These are phyloP conservation scores for Penicillium sp. DNA, from an alignment of 2,329 filamentous ascomycete species.

Conservation along the genomic window DNA sequence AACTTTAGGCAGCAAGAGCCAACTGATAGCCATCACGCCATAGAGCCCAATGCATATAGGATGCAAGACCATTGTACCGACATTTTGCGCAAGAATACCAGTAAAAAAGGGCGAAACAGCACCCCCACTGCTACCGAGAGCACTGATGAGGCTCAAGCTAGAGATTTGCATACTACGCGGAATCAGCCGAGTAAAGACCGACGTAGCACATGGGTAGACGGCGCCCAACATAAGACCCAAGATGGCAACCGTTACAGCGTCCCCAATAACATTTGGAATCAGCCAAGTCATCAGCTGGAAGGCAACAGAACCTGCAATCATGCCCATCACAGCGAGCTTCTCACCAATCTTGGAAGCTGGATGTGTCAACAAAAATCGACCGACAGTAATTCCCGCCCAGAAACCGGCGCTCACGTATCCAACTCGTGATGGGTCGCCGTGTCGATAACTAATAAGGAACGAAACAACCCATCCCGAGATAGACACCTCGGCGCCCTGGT, in stretches of 20 bases:
- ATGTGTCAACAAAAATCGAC: constrained; percentile 70
- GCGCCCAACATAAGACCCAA: constrained; percentile 77
- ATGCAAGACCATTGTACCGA: constrained; percentile 53
- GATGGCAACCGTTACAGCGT: constrained; percentile 67
- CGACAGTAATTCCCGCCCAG: constrained; percentile 72
- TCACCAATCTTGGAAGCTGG: constrained; percentile 70
- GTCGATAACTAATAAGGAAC: constrained; percentile 73
- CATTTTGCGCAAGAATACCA: constrained; percentile 49
- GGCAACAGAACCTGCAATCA: constrained; percentile 62
- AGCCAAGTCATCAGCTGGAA: constrained; percentile 80
- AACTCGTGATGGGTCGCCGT: constrained; percentile 69
- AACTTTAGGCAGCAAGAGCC: constrained; percentile 54
- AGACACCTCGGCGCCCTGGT: constrained; percentile 81
- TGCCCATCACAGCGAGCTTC: constrained; percentile 65
- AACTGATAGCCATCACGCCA: constrained; percentile 56
- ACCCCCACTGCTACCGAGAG: constrained; percentile 46
- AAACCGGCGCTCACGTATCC: constrained; percentile 77
- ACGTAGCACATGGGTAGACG: constrained; percentile 72
- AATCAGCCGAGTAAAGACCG: constrained; percentile 60
- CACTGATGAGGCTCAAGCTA: constrained; percentile 41
- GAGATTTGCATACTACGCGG: constrained; percentile 43
- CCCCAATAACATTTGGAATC: constrained; percentile 72
- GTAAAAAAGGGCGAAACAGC: constrained; percentile 51
- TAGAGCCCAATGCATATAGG: constrained; percentile 60
- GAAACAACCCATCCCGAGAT: constrained; percentile 87